Conservation (phyloP, 2,329 filamentous ascomycete genomes). For the Madurella mycetomatis region DNA sequence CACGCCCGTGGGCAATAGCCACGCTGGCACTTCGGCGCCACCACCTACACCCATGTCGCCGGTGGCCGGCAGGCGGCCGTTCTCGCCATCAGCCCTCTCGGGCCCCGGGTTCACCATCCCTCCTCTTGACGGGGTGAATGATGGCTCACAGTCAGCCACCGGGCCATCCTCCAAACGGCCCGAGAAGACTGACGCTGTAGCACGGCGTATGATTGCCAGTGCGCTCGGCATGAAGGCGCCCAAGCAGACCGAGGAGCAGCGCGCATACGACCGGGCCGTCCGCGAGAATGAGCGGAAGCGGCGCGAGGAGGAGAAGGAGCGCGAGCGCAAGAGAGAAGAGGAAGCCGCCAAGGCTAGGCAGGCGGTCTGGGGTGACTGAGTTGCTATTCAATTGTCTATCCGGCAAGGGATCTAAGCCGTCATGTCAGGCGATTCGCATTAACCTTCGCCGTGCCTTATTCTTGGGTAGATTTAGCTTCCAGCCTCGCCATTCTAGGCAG, state of each 20-base stretch:
- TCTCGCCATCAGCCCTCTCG: slow-evolving; percentile 21
- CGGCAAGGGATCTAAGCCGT: background rate
- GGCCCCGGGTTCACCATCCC: slow-evolving; percentile 11
- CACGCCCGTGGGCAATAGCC: slow-evolving; percentile 4
- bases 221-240: slow-evolving; percentile 78
- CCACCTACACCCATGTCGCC: slow-evolving; percentile 65
- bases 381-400: background rate
- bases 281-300: slow-evolving; percentile 80
- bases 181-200: slow-evolving; percentile 91
- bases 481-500: too few species aligned
- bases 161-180: slow-evolving; percentile 45
- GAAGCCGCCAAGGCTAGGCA: slow-evolving; percentile 72
- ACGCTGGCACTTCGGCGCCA: slow-evolving; percentile 43
- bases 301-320: slow-evolving; percentile 66
- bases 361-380: slow-evolving; percentile 78
- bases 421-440: background rate
- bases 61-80: slow-evolving; percentile 30
- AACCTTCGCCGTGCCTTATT: background rate
- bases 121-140: slow-evolving; percentile 12
- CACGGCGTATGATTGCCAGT: slow-evolving; percentile 82
- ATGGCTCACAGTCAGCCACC: background rate
- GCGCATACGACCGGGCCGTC: slow-evolving; percentile 76
- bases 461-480: background rate
- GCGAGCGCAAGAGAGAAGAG: slow-evolving; percentile 55
- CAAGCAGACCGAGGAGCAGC: slow-evolving; percentile 81